Evolutionary conservation across 108 stramenopile species (phyloP).

Genomic region (Cyclotella atomus): DNA sequence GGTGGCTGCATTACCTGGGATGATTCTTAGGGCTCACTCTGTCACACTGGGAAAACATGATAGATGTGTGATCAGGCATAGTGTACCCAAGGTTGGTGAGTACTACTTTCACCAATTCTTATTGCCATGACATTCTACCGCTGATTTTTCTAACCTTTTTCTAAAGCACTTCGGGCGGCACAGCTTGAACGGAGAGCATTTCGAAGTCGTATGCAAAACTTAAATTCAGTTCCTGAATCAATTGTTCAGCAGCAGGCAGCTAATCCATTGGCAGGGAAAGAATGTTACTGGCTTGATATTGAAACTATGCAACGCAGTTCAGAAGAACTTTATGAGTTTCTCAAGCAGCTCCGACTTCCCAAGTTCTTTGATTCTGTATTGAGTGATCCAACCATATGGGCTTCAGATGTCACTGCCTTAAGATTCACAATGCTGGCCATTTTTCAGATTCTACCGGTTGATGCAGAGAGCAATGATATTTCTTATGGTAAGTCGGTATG

Average conservation of each 20-base stretch:
- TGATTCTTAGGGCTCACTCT: slow-evolving; percentile 37
- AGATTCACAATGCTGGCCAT: slow-evolving; percentile 40
- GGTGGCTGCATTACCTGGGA: slow-evolving; percentile 36
- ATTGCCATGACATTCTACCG: no score
- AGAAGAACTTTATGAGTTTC: slow-evolving; percentile 48
- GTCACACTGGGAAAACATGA: slow-evolving; percentile 16
- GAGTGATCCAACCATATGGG: slow-evolving; percentile 50
- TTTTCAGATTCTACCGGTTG: slow-evolving; percentile 52
- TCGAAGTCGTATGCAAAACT: slow-evolving; percentile 1
- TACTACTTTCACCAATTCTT: no score
- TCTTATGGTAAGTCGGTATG: background rate
- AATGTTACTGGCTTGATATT: slow-evolving; percentile 64
- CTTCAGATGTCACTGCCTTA: slow-evolving; percentile 53
- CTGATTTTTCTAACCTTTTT: no score
- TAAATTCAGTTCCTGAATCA: background rate
- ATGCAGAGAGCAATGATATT: slow-evolving; percentile 42
- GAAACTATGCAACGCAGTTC: slow-evolving; percentile 44
- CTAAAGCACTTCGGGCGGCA: slow-evolving; percentile 37
- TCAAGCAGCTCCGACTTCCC: slow-evolving; percentile 50
- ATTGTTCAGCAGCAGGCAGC: background rate
- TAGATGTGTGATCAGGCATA: slow-evolving; percentile 27
- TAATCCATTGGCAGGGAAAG: slow-evolving; percentile 13
- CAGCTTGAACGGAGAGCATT: slow-evolving; percentile 32
- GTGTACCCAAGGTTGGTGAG: slow-evolving; percentile 30
- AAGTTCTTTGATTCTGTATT: slow-evolving; percentile 50